Conservation (phyloP, 345 rosid genomes). For the Erucastrum elatum region DNA sequence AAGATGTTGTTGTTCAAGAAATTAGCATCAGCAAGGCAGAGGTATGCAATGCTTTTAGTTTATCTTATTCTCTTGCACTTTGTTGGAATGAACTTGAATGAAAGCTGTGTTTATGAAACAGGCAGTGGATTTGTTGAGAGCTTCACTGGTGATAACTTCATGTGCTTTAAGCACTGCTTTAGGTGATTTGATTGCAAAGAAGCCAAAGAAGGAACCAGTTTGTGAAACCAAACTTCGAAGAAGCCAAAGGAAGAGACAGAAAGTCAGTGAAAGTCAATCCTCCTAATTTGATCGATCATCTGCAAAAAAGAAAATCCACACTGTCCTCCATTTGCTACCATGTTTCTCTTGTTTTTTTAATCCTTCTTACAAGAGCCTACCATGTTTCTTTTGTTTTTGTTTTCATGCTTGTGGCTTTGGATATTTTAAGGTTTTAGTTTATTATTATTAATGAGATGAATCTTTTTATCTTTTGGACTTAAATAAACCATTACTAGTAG, state of each 20-base stretch:
- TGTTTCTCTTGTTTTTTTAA: not conserved
- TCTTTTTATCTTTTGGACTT: not conserved
- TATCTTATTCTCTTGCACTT: not conserved
- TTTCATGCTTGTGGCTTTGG: too few relatives aligned
- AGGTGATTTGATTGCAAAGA: not conserved
- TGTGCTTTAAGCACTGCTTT: not conserved
- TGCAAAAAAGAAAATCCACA: not conserved
- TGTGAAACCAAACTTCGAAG: not conserved
- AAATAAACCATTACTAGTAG: not conserved
- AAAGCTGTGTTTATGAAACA: not conserved
- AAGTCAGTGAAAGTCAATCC: not conserved
- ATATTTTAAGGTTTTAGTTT: too few relatives aligned
- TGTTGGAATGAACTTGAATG: not conserved
- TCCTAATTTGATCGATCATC: not conserved
- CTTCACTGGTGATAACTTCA: constrained; percentile 10
- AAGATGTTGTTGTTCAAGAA: not conserved
- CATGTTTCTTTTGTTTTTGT: too few relatives aligned
- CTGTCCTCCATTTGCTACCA: not conserved
- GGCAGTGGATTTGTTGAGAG: constrained; percentile 1
- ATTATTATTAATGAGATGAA: too few relatives aligned
- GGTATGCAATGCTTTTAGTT: not conserved
- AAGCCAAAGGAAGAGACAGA: not conserved
- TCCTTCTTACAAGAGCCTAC: too few relatives aligned
- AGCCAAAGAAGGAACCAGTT: not conserved
- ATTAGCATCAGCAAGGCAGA: constrained; percentile 4